Evolutionary conservation across 129 eudicot species (phyloP).

Genomic region (Escallonia rubra): DNA sequence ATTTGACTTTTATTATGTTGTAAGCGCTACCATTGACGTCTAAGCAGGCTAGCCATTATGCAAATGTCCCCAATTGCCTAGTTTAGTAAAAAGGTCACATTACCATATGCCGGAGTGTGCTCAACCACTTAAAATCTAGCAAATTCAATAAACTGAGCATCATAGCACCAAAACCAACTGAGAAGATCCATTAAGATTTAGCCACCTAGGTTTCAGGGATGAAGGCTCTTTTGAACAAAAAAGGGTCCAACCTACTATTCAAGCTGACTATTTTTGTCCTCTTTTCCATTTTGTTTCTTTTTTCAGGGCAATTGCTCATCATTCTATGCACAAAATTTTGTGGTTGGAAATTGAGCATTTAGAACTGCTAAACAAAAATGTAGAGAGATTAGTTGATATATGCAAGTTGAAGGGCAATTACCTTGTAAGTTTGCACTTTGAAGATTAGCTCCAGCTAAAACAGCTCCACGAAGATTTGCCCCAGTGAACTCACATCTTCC

Average conservation of each 20-base stretch:
- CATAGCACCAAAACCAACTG: no score
- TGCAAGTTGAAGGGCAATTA: background rate
- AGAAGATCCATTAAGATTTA: background rate
- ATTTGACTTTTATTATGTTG: no score
- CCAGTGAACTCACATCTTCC: constrained; percentile 98
- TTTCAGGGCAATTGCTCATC: background rate
- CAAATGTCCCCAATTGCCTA: no score
- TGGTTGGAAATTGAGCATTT: background rate
- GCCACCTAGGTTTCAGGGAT: background rate
- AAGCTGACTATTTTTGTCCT: no score
- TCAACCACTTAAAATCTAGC: no score
- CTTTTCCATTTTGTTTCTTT: no score
- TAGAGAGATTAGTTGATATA: background rate
- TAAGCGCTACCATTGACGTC: no score
- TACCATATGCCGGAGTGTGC: no score
- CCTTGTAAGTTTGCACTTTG: constrained; percentile 99
- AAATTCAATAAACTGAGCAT: no score
- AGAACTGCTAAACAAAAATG: background rate
- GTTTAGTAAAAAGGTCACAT: no score
- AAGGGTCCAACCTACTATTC: no score
- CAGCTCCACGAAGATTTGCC: constrained; percentile 94
- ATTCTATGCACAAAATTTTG: background rate
- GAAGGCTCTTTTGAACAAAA: background rate
- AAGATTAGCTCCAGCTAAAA: constrained; percentile 93
- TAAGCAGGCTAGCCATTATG: no score